phyloP scores from a whole-genome alignment of 2,329 filamentous ascomycete genomes.

The Penicillium rolfsii region DNA sequence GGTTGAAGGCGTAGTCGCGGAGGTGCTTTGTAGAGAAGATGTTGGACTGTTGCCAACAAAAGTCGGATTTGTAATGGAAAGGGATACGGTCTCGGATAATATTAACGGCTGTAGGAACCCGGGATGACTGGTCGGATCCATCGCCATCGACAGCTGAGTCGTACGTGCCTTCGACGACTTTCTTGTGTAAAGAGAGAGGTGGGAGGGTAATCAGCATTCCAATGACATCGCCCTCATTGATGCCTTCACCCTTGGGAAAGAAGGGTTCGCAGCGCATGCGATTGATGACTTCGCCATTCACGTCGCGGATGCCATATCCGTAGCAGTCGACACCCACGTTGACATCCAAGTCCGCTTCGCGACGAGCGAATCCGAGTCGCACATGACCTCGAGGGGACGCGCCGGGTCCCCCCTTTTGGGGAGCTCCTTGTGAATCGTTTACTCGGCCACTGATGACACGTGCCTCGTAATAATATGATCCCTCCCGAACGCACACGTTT shows the following conservation, averaged over 20 bases:
- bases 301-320: slow-evolving; percentile 90
- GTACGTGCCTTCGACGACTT: slow-evolving; percentile 83
- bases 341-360: slow-evolving; percentile 52
- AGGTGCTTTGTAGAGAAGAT: slow-evolving; percentile 79
- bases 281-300: slow-evolving; percentile 87
- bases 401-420: slow-evolving; percentile 28
- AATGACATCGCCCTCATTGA: slow-evolving; percentile 89
- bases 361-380: slow-evolving; percentile 53
- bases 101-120: slow-evolving; percentile 67
- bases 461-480: slow-evolving; percentile 92
- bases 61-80: slow-evolving; percentile 89
- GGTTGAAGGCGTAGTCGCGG: slow-evolving; percentile 65
- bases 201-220: slow-evolving; percentile 91
- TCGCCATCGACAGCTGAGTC: slow-evolving; percentile 76
- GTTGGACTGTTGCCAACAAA: slow-evolving; percentile 77
- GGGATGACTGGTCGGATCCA: slow-evolving; percentile 29
- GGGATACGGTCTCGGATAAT: slow-evolving; percentile 94
- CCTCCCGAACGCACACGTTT: slow-evolving; percentile 87
- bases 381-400: slow-evolving; percentile 47
- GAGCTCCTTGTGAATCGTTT: slow-evolving; percentile 28
- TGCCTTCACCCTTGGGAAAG: slow-evolving; percentile 75
- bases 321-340: slow-evolving; percentile 88
- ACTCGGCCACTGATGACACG: slow-evolving; percentile 74
- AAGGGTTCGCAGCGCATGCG: slow-evolving; percentile 93
- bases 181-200: slow-evolving; percentile 80